Evolutionary conservation across 2,329 filamentous ascomycete species (phyloP), one percentile per base, ranked within the genome.

Genomic region (Alternaria ethzedia): DNA sequence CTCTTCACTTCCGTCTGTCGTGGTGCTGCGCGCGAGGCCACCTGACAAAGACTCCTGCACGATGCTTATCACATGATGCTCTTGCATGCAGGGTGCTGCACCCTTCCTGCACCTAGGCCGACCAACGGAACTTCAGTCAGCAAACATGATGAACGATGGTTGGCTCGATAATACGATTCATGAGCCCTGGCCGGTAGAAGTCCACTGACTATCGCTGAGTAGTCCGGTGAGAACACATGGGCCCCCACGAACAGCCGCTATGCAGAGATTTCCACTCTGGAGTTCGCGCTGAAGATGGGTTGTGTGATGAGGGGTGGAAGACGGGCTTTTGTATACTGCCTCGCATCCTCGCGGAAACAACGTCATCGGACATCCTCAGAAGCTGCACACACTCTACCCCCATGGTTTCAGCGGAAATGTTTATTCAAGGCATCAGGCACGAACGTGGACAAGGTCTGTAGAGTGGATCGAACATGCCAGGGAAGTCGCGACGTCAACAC

Each of bases 51-150:
- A 6, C 36, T 32, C 2, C 58, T 64, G 56, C 61, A 58, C 32
- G 55, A 46, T 57, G 49, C 54, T 43, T 17, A 60, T 67, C 66
- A 63, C 64, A 67, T 65, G 66, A 66, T 58, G 64, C 21, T 41
- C 30, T n/a, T 54, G 26, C n/a, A 50, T 60, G 50, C 55, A 49
- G 26, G 17, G 49, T 36, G 17, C 49, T 58, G 61, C 61, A 61
- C 28, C 46, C 41, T 47, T 41, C 36, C 54, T 55, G 47, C 58
- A 61, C 46, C 30, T 46, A 60, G 57, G 49, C 46, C 44, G 50
- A 57, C 50, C 62, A 44, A 46, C 65, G 23, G 49, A 41, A 44
- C 25, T 20, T 23, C 58, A 46, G 62, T 63, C 56, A 67, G 56
- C 56, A 50, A 32, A 43, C 50, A 55, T 54, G 15, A 30, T 32